Base-by-base conservation (phyloP, 2,329 filamentous ascomycete species). In the Phialocephala subalpina region DNA sequence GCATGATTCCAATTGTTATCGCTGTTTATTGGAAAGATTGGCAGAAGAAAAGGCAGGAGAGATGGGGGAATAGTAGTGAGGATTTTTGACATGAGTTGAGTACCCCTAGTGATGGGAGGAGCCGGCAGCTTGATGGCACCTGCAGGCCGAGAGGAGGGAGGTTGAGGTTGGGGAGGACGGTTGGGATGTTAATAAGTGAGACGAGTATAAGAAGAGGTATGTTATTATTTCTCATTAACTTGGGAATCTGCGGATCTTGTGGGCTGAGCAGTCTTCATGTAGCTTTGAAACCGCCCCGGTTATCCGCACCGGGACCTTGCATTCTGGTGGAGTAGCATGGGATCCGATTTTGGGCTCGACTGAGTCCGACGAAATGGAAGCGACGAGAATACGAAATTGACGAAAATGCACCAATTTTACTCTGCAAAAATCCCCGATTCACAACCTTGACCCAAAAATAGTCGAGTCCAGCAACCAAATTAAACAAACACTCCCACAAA, bases 11-110 rank as follows among this genome's bases (percentile, higher is more conserved):
- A 42, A 42, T 42, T 42, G 38, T 42, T n/a, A 42, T 42, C 14
- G 38, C 38, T 42, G 38, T 42, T n/a, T 42, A 42, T 42, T 42
- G 38, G 38, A 42, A 42, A 42, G 38, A 42, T n/a, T 42, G 38
- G 38, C 38, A 42, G 38, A n/a, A 4, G 18, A 42, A 42, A 14
- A 42, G 38, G 18, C 38, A n/a, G 18, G 38, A 42, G 38, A 42
- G 38, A 42, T 42, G 38, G 38, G 38, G 38, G 14, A n/a, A 5
- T 16, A 42, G 12, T n/a, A 42, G 12, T 42, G 38, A 42, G 14
- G 38, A 42, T 42, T 42, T 42, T n/a, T 42, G 38, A 42, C 38
- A 42, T 42, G 18, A 16, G 38, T 6, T 42, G 38, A 42, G 38
- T 3, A 14, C 12, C 38, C 38, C 18, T 12, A 42, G 3, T 42